Evolutionary conservation across 2,329 filamentous ascomycete species (phyloP).

Genomic region (Akanthomyces uredinophilus): DNA sequence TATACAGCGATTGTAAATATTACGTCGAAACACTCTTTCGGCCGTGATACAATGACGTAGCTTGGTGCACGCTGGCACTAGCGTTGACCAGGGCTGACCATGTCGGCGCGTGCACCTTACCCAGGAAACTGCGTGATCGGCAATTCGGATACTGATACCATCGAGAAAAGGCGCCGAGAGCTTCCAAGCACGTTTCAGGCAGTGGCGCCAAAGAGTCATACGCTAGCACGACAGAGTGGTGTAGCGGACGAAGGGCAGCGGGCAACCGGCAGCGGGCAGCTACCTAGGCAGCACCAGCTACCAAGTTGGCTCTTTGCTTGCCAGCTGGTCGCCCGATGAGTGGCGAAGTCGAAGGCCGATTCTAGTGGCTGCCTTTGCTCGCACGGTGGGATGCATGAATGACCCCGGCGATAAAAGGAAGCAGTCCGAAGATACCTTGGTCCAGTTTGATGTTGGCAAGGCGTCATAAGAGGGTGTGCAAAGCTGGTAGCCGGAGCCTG

Average conservation of each 20-base stretch:
- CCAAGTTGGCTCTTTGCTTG: background rate
- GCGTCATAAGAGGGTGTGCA: background rate
- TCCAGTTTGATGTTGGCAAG: background rate
- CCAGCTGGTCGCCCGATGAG: background rate
- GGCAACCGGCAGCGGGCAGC: too few relatives aligned
- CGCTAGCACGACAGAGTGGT: background rate
- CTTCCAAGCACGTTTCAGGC: background rate
- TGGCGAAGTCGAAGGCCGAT: background rate
- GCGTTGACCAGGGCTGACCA: background rate
- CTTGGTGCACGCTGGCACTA: background rate
- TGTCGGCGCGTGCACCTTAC: background rate
- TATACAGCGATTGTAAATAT: background rate
- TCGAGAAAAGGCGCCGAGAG: background rate
- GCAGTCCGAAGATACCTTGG: background rate
- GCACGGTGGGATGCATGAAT: background rate
- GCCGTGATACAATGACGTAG: background rate
- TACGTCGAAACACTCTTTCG: background rate
- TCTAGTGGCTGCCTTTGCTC: background rate
- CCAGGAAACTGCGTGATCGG: background rate
- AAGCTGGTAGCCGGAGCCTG: background rate
- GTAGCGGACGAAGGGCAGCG: background rate
- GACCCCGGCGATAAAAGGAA: background rate
- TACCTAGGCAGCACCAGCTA: too few relatives aligned
- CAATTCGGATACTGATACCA: background rate
- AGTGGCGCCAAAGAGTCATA: conserved; percentile 8